These are phyloP conservation scores for Hypoxylon rickii DNA, from an alignment of 495 filamentous ascomycete genomes.

Conservation along the genomic window DNA sequence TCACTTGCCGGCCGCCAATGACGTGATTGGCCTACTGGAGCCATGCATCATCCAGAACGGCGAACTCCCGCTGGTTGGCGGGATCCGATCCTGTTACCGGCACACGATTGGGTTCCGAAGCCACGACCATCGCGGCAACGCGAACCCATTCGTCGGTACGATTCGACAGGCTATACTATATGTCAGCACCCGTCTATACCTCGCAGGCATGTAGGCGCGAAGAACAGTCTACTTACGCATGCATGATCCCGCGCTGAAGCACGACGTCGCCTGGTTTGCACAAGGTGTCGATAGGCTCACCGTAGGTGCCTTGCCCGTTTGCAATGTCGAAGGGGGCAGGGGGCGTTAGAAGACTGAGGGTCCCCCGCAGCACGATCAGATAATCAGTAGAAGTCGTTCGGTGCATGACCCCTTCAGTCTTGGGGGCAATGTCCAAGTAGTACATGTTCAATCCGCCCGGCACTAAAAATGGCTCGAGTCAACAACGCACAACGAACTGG, in stretches of 20 bases:
- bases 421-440: conserved; percentile 35
- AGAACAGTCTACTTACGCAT: conserved; percentile 33
- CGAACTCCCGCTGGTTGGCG: conserved; percentile 3
- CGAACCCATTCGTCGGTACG: conserved; percentile 34
- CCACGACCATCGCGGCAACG: conserved; percentile 15
- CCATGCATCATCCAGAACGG: conserved; percentile 28
- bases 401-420: conserved; percentile 29
- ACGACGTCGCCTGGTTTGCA: conserved; percentile 33
- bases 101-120: conserved; percentile 25
- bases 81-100: conserved; percentile 7
- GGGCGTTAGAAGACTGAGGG: conserved; percentile 29
- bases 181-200: conserved; percentile 3
- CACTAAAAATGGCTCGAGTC: conserved; percentile 17
- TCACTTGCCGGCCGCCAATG: not conserved
- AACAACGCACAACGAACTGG: conserved; percentile 1
- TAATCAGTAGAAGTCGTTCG: conserved; percentile 39
- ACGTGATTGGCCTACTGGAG: conserved; percentile 23
- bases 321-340: conserved; percentile 20
- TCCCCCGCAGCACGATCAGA: conserved; percentile 29
- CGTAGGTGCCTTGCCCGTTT: conserved; percentile 27
- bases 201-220: not conserved
- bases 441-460: conserved; percentile 37
- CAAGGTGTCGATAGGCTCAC: conserved; percentile 26
- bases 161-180: conserved; percentile 28
- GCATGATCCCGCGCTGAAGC: conserved; percentile 36